A percentile compares a stretch with the other conserved stretches of the same genome.
Evolutionary conservation across 331 rosid species (phyloP).

Genomic region (Telfairia occidentalis): DNA sequence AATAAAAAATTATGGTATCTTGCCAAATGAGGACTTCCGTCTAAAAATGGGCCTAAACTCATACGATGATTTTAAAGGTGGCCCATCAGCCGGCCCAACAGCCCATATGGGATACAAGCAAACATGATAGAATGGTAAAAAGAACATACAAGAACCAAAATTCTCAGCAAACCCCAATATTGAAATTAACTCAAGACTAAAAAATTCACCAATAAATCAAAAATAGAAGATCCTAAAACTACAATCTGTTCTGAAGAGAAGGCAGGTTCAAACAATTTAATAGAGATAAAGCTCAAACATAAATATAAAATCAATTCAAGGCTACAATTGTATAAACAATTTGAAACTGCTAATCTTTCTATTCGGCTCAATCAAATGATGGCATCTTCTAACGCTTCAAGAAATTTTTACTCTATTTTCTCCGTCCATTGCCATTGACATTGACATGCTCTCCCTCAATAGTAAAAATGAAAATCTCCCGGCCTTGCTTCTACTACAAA

Average conservation of each 20-base stretch:
- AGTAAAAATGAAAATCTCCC: conserved; percentile 7
- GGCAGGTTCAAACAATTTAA: conserved; percentile 12
- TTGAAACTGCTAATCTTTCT: conserved; percentile 10
- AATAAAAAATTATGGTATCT: no score
- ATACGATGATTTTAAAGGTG: not conserved
- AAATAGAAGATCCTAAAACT: conserved; percentile 8
- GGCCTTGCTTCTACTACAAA: conserved; percentile 13
- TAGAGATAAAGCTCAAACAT: conserved; percentile 3
- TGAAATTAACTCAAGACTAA: not conserved
- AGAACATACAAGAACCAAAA: not conserved
- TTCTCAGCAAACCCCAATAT: not conserved
- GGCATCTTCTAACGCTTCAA: not conserved
- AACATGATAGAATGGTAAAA: not conserved
- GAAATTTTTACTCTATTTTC: not conserved
- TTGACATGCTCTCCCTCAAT: not conserved
- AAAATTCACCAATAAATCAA: conserved; percentile 6
- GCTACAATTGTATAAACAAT: conserved; percentile 10
- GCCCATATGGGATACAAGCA: not conserved
- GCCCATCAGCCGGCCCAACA: not conserved
- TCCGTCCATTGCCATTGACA: not conserved
- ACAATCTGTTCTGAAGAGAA: conserved; percentile 7
- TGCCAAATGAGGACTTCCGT: not conserved
- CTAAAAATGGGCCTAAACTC: not conserved
- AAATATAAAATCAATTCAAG: conserved; percentile 3
- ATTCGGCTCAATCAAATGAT: conserved; percentile 9